Evolutionary conservation across 352 stramenopile species (phyloP), one percentile per base, ranked within the genome.

Genomic region (Pseudoperonospora humuli): DNA sequence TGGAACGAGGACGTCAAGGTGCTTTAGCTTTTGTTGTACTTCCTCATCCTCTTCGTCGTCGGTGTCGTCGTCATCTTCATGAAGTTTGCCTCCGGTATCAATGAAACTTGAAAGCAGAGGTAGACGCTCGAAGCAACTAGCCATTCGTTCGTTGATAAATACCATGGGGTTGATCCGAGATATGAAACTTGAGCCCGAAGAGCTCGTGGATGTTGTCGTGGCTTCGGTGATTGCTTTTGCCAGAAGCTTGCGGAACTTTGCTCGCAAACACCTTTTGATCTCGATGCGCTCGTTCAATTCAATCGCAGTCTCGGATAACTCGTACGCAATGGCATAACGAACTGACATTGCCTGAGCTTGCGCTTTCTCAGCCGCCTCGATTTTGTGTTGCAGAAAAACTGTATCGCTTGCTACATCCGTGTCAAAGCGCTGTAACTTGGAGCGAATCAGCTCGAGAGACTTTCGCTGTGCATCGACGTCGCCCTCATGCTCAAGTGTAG

Each of bases 1-100:
- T 4, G 77, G 77, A 37, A 89, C 77, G 9, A 89, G 52, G 3
- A 82, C 44, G n/a, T 86, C 73, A 11, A 89, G 53, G 27, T 86
- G 65, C 17, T 59, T 58, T 8, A 89, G 51, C 15, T 78, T 86
- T 4, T 47, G 58, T 25, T 59, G 27, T 10, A 61, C 57, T 17
- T 86, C 68, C 3, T 82, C 63, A 6, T 73, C 61, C 17, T 68
- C 63, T 40, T 84, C 61, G 13, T 70, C 57, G 10, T 78, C 61
- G 10, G 60, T 67, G 35, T 68, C 50, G 20, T 65, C 40, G 20
- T 57, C 31, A 20, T 49, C 37, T 3, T 29, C 42, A 25, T 44
- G 34, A 39, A 49, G 36, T 20, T 67, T 45, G 32, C 61, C 31
- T 23, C 52, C 10, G 41, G 42, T 41, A 50, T 67, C 53, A 3